Conservation (phyloP, 2,329 filamentous ascomycete genomes). For the Xylaria sp. region DNA sequence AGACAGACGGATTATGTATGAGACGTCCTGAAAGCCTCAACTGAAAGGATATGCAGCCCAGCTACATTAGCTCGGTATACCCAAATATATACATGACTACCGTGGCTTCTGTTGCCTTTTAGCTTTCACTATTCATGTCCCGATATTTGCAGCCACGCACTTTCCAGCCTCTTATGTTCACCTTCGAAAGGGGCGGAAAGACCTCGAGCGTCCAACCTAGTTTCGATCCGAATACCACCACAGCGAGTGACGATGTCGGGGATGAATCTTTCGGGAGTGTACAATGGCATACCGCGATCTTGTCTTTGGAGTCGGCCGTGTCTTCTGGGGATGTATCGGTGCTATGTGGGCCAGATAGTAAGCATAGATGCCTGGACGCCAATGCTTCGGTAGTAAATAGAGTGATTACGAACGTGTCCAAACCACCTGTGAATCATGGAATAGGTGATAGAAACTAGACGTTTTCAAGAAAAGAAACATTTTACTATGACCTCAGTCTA, state of each 20-base stretch:
- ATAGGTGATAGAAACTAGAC: not conserved
- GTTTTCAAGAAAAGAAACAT: not conserved
- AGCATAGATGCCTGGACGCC: not conserved
- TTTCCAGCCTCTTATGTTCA: not conserved
- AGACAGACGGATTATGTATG: too few species aligned
- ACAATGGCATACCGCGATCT: constrained; percentile 5
- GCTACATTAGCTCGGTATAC: constrained; percentile 7
- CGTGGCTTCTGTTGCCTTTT: constrained; percentile 1
- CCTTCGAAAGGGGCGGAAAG: not conserved
- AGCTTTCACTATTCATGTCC: constrained; percentile 1
- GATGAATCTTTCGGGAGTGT: constrained; percentile 10
- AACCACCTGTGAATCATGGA: not conserved
- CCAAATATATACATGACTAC: constrained; percentile 6
- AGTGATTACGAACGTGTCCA: not conserved
- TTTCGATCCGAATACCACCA: not conserved
- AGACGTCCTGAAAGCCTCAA: too few species aligned
- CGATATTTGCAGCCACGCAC: constrained; percentile 2
- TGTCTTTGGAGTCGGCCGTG: constrained; percentile 3
- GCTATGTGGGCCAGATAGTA: constrained; percentile 1
- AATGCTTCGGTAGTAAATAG: not conserved
- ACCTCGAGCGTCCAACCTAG: not conserved
- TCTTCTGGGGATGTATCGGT: constrained; percentile 6
- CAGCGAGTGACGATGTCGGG: constrained; percentile 4
- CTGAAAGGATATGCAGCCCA: constrained; percentile 1
- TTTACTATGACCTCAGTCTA: not conserved